A percentile compares a stretch with the other conserved stretches of the same genome.
phyloP scores from a whole-genome alignment of 495 filamentous ascomycete genomes.

The Pyronema omphalodes region DNA sequence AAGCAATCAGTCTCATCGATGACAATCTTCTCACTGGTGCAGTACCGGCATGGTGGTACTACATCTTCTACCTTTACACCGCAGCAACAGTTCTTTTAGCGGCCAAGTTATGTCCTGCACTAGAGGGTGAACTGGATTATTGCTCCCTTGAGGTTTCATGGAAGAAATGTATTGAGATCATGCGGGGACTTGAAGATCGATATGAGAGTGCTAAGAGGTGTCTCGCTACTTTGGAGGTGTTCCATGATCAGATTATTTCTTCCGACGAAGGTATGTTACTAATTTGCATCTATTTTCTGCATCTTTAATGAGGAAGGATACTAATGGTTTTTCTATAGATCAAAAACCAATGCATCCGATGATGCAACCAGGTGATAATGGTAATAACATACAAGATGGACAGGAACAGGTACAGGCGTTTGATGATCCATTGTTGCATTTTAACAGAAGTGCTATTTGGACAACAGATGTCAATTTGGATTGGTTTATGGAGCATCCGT shows the following conservation, averaged over 20 bases:
- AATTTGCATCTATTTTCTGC: background rate
- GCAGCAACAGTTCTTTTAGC: conserved; percentile 2
- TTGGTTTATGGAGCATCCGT: conserved; percentile 4
- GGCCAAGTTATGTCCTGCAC: conserved; percentile 1
- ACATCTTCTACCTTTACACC: conserved; percentile 4
- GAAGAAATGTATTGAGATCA: conserved; percentile 2
- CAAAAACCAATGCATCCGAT: no score
- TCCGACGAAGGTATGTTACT: background rate
- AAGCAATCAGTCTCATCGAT: conserved; percentile 1
- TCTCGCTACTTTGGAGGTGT: conserved; percentile 1
- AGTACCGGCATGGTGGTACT: conserved; percentile 6
- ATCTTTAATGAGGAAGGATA: no score
- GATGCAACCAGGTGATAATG: no score
- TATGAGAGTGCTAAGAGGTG: conserved; percentile 1
- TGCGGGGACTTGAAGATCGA: background rate
- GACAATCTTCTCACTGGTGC: background rate
- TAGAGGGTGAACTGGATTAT: conserved; percentile 1
- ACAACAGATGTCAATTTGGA: background rate
- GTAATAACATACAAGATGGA: no score
- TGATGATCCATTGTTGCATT: conserved; percentile 1
- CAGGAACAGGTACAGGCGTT: background rate
- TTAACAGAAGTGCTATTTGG: background rate
- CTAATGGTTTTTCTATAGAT: no score
- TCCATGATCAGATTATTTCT: conserved; percentile 5
- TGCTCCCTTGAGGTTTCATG: conserved; percentile 2